phyloP scores from a whole-genome alignment of 768 basidiomycete species.

The Gloeophyllum trabeum region DNA sequence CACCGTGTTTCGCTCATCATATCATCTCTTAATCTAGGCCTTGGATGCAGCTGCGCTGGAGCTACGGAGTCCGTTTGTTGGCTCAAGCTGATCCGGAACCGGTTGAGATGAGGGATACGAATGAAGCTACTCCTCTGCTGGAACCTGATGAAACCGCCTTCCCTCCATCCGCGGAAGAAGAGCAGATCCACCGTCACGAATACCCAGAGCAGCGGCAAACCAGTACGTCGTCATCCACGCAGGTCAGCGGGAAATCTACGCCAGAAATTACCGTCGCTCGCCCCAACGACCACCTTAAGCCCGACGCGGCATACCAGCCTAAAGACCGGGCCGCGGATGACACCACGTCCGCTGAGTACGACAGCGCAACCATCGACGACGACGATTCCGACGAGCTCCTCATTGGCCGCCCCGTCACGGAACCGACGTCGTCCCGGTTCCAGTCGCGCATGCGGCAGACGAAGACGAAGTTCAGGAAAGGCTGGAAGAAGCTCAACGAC shows the following conservation, averaged over 20 bases:
- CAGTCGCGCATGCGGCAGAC: conserved; percentile 17
- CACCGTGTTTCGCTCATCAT: background rate
- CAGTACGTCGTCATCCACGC: background rate
- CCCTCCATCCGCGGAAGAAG: conserved; percentile 12
- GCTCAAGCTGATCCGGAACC: conserved; percentile 54
- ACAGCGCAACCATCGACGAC: conserved; percentile 10
- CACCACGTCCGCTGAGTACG: conserved; percentile 11
- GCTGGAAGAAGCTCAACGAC: conserved; percentile 34
- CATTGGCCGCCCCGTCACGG: conserved; percentile 5
- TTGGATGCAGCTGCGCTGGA: conserved; percentile 85
- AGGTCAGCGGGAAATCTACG: background rate
- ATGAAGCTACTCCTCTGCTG: conserved; percentile 26
- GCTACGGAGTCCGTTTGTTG: conserved; percentile 79
- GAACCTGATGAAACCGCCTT: conserved; percentile 15
- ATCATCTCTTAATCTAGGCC: background rate
- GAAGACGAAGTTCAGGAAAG: conserved; percentile 14
- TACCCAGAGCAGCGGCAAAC: conserved; percentile 3
- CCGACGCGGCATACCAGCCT: conserved; percentile 13
- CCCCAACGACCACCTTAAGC: background rate
- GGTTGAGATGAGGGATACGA: conserved; percentile 16
- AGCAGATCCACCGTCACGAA: conserved; percentile 9
- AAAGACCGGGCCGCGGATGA: conserved; percentile 1
- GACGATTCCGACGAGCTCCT: conserved; percentile 12
- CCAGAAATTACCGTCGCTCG: background rate
- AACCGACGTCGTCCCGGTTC: conserved; percentile 12